Base-by-base conservation (phyloP, 352 stramenopile species). In the Pythium folliculosum region DNA sequence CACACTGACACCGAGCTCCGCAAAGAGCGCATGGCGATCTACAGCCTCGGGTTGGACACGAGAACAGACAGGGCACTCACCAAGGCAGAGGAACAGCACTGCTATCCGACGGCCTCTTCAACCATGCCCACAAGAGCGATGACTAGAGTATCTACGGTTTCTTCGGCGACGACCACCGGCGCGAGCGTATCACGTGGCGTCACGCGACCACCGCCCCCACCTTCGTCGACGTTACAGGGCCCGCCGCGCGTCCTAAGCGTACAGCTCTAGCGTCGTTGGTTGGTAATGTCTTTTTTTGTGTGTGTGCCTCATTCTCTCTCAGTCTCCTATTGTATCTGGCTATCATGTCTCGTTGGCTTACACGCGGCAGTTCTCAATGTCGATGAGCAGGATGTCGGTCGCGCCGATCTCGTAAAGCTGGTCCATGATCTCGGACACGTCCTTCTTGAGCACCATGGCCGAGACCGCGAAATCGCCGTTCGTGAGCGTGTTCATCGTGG, bases 311-410 rank as follows among this genome's bases (percentile, higher is more conserved):
- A 40, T n/a, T n/a, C n/a, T n/a, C n/a, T n/a, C n/a, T n/a, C n/a
- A n/a, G n/a, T n/a, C 32, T 44, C 38, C 38, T 44, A 44, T 44
- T 7, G 48, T 40, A 63, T 67, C 52, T 70, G 67, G 43, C 53
- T 51, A 60, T 10, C 3, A 48, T n/a, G 30, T 17, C 32, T 50
- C 19, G 19, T 50, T 35, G 9, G 44, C 58, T 77, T 84, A 95
- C 23, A 84, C 86, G 63, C 95, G 89, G 70, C 94, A 98, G 79
- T 99, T 99, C 47, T 95, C 82, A 57, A 99, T 91, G 64, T 97
- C 90, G 52, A 99, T 89, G 22, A 98, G 86, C 75, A 99, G 88
- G 77, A 99, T 99, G 86, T 99, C 97, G 22, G 87, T 98, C 19
- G 96, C 97, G 48, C 97, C 97, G 35, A 97, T 80, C n/a, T 90